Percentiles rank a stretch among this genome's conserved stretches.
Evolutionary conservation across 192 early-diverging fungal species (phyloP).

Genomic region (Lunasporangiospora selenospora): DNA sequence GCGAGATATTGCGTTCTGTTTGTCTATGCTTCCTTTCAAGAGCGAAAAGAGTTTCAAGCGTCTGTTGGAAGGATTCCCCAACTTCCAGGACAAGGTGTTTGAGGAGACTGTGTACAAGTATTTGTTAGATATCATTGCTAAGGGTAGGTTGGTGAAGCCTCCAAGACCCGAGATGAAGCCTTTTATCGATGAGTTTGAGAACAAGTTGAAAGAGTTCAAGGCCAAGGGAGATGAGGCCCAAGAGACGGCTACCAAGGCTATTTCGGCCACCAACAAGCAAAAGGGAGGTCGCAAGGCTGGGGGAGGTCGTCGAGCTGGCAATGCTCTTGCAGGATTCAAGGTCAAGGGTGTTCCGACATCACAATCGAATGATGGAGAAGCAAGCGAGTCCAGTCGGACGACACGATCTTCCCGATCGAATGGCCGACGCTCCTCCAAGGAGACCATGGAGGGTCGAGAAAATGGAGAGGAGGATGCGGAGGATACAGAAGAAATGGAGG

Average conservation of each 20-base stretch:
- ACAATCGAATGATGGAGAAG: not conserved
- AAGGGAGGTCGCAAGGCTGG: slow-evolving; percentile 19
- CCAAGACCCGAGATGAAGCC: slow-evolving; percentile 83
- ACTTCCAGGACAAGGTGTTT: slow-evolving; percentile 92
- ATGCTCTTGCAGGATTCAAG: slow-evolving; percentile 25
- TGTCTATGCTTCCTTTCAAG: slow-evolving; percentile 88
- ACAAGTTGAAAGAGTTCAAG: slow-evolving; percentile 75
- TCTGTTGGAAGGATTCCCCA: slow-evolving; percentile 81
- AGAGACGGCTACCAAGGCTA: slow-evolving; percentile 39
- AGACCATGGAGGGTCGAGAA: not conserved
- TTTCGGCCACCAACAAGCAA: slow-evolving; percentile 36
- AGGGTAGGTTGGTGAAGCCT: slow-evolving; percentile 66
- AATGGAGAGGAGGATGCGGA: not conserved
- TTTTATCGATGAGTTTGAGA: slow-evolving; percentile 86
- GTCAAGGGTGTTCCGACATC: slow-evolving; percentile 20
- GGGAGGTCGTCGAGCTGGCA: slow-evolving; percentile 27
- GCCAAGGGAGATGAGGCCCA: slow-evolving; percentile 56
- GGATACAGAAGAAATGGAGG: not conserved
- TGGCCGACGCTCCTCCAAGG: no score
- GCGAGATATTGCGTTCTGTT: slow-evolving; percentile 93
- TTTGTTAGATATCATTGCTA: slow-evolving; percentile 86
- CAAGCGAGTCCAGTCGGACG: not conserved
- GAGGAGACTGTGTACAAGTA: slow-evolving; percentile 85
- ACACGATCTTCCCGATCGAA: not conserved
- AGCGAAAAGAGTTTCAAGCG: slow-evolving; percentile 87